A percentile compares a stretch with the other conserved stretches of the same genome.
Conservation (phyloP, 1,284 basidiomycete genomes). For the Sanghuangporus weigelae region DNA sequence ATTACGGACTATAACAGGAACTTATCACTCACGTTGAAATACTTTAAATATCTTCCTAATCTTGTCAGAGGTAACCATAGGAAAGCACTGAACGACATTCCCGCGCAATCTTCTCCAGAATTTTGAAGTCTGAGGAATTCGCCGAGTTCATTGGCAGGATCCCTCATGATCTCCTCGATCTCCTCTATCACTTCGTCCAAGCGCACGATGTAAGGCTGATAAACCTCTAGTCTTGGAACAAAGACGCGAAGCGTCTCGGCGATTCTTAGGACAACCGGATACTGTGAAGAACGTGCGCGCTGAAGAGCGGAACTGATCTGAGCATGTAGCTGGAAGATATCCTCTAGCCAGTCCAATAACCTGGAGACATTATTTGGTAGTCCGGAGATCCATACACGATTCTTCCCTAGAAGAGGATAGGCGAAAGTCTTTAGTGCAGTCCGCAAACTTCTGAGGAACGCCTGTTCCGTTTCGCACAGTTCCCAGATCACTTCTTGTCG, state of each 20-base stretch:
- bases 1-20: neutral
- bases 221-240: constrained; percentile 66
- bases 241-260: constrained; percentile 56
- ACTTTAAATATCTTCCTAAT: constrained; percentile 64
- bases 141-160: constrained; percentile 65
- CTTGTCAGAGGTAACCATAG: constrained; percentile 73
- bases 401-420: constrained; percentile 65
- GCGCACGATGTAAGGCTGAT: constrained; percentile 80
- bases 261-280: constrained; percentile 44
- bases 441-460: constrained; percentile 62
- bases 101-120: constrained; percentile 42
- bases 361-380: constrained; percentile 63
- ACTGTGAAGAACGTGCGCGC: constrained; percentile 37
- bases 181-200: constrained; percentile 55
- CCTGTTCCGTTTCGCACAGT: constrained; percentile 61
- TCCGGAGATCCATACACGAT: constrained; percentile 74
- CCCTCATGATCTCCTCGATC: constrained; percentile 51
- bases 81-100: constrained; percentile 61
- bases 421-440: constrained; percentile 66
- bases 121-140: constrained; percentile 81
- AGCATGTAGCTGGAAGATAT: constrained; percentile 72
- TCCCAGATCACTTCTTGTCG: constrained; percentile 68
- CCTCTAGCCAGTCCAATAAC: constrained; percentile 82
- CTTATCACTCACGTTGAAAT: constrained; percentile 61
- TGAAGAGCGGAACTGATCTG: constrained; percentile 53